Evolutionary conservation across 345 rosid genomes (phyloP).

Genomic region (Hibiscus syriacus): DNA sequence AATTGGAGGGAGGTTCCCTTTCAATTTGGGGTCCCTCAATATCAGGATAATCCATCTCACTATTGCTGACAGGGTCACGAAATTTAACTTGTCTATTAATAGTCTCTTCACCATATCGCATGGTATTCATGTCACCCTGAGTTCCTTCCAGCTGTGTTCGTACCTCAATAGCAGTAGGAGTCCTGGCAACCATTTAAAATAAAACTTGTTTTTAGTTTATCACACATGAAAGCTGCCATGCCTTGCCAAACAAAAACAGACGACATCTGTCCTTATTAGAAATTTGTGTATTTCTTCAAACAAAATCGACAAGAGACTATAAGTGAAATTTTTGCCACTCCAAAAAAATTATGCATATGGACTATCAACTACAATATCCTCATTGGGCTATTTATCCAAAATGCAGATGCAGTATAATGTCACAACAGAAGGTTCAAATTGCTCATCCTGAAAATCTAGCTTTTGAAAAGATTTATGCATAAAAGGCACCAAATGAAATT

Average conservation of each 20-base stretch:
- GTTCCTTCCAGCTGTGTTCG: constrained; percentile 20
- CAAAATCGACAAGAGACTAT: neutral
- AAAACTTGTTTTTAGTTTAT: constrained; percentile 1
- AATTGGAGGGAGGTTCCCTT: constrained; percentile 43
- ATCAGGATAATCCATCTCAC: constrained; percentile 57
- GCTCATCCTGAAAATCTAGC: constrained; percentile 11
- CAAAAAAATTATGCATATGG: neutral
- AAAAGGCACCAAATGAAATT: constrained; percentile 23
- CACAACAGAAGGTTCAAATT: constrained; percentile 7
- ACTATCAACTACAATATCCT: neutral
- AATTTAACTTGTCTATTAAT: constrained; percentile 65
- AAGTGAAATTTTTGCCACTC: neutral
- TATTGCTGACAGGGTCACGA: constrained; percentile 66
- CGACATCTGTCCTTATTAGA: neutral
- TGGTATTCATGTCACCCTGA: constrained; percentile 20
- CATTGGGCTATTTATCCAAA: neutral
- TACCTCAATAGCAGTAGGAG: constrained; percentile 23
- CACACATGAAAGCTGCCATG: neutral
- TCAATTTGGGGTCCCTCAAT: constrained; percentile 43
- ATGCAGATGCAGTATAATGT: neutral
- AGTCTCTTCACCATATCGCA: constrained; percentile 32
- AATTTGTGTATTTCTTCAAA: neutral
- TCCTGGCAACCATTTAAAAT: constrained; percentile 25
- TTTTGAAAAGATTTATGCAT: constrained; percentile 8
- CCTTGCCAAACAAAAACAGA: neutral